Evolutionary conservation across 1,139 yeast species (phyloP).

Genomic region (Pneumocystis murina): DNA sequence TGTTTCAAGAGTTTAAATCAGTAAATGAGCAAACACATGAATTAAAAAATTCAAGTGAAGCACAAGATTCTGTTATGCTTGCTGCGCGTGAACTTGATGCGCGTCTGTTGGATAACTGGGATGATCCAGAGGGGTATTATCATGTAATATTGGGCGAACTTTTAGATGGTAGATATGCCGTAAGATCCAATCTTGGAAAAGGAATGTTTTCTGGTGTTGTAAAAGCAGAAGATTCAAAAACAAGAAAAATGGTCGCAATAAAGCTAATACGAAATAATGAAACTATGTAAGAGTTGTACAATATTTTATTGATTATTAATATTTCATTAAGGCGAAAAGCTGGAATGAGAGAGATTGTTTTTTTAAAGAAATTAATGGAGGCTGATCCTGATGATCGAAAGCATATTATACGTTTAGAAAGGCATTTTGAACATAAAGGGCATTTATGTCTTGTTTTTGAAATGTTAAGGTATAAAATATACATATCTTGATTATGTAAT

Average conservation of each 20-base stretch:
- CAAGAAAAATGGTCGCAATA: slow-evolving; percentile 50
- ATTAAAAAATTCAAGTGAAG: not conserved
- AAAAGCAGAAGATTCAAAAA: slow-evolving; percentile 17
- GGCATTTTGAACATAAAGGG: slow-evolving; percentile 68
- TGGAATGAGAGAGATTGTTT: slow-evolving; percentile 65
- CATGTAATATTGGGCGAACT: slow-evolving; percentile 57
- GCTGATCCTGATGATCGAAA: slow-evolving; percentile 47
- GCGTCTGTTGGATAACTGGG: slow-evolving; percentile 24
- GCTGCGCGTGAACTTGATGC: slow-evolving; percentile 17
- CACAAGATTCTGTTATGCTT: slow-evolving; percentile 5
- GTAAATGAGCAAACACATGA: not conserved
- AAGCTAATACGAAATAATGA: slow-evolving; percentile 46
- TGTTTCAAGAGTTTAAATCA: slow-evolving; percentile 10
- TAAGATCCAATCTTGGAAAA: slow-evolving; percentile 83
- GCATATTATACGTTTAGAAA: slow-evolving; percentile 58
- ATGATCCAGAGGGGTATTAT: slow-evolving; percentile 74
- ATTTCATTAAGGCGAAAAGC: slow-evolving; percentile 28
- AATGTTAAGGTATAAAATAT: slow-evolving; percentile 30
- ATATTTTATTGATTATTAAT: not conserved
- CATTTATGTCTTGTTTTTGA: slow-evolving; percentile 84
- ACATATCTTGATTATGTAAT: not conserved
- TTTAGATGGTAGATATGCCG: slow-evolving; percentile 47
- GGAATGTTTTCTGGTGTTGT: slow-evolving; percentile 39
- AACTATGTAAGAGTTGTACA: slow-evolving; percentile 17
- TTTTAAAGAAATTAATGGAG: slow-evolving; percentile 52